These are phyloP conservation scores for Coniella vitis DNA, from an alignment of 2,329 filamentous ascomycete genomes.

Conservation along the genomic window DNA sequence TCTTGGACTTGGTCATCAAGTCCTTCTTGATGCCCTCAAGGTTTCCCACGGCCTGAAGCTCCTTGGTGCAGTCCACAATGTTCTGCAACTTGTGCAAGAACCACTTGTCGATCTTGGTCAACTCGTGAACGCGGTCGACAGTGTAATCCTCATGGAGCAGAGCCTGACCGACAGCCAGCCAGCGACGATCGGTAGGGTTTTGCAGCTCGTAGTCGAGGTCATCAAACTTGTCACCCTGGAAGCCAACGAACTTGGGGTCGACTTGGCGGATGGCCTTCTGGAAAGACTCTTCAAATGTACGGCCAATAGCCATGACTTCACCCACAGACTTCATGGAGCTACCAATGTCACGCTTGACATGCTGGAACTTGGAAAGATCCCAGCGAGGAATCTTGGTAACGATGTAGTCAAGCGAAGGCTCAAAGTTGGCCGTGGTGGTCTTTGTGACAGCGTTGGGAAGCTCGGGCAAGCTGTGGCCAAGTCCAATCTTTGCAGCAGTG, in stretches of 20 bases:
- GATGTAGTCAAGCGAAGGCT: slow-evolving; percentile 94
- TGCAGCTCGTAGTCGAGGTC: slow-evolving; percentile 82
- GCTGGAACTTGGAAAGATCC: slow-evolving; percentile 98
- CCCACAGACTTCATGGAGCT: slow-evolving; percentile 99
- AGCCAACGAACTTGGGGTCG: slow-evolving; percentile 83
- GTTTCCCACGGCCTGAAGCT: slow-evolving; percentile 77
- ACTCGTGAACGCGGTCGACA: slow-evolving; percentile 82
- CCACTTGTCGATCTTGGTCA: slow-evolving; percentile 99
- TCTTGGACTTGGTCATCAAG: slow-evolving; percentile 85
- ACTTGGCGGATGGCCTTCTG: slow-evolving; percentile 98
- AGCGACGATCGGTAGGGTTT: slow-evolving; percentile 93
- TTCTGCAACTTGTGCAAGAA: slow-evolving; percentile 98
- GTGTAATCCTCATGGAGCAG: slow-evolving; percentile 97
- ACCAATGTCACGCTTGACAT: slow-evolving; percentile 95
- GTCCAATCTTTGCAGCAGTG: slow-evolving; percentile 95
- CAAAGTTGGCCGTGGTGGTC: slow-evolving; percentile 98
- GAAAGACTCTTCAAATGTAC: slow-evolving; percentile 98
- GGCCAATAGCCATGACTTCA: slow-evolving; percentile 98
- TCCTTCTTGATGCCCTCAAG: slow-evolving; percentile 83
- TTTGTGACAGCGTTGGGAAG: slow-evolving; percentile 97
- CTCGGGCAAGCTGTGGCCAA: slow-evolving; percentile 91
- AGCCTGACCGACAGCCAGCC: slow-evolving; percentile 94
- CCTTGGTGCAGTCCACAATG: slow-evolving; percentile 82
- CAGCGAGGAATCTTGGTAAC: slow-evolving; percentile 98
- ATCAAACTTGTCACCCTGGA: slow-evolving; percentile 93